A percentile compares a stretch with the other conserved stretches of the same genome.
Conservation (phyloP, 148 eudicot genomes). For the Dysphania ambrosioides region DNA sequence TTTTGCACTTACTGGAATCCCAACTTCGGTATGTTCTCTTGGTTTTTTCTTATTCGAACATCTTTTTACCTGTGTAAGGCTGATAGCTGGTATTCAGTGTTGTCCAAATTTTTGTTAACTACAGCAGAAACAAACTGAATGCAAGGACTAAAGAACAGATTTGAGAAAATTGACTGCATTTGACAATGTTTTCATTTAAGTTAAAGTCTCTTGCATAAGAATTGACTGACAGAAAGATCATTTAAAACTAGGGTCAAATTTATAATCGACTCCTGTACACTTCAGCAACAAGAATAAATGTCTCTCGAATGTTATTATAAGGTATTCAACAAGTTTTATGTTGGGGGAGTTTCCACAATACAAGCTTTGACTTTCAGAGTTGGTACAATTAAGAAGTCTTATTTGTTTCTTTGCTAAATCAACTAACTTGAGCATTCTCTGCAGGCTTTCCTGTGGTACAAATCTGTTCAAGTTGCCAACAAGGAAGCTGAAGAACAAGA, state of each 20-base stretch:
- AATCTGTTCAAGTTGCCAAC: constrained; percentile 86
- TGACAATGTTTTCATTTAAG: too few relatives aligned
- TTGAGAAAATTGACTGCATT: not conserved
- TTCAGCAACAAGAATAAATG: not conserved
- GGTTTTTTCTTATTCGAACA: not conserved
- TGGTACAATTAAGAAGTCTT: not conserved
- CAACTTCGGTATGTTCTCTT: constrained; percentile 65
- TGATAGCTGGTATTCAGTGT: not conserved
- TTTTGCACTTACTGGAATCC: constrained; percentile 82
- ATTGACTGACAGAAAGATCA: not conserved
- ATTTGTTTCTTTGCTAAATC: not conserved
- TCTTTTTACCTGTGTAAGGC: not conserved
- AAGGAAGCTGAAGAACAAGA: constrained; percentile 98
- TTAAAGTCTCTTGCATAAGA: too few relatives aligned
- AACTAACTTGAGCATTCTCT: constrained; percentile 3
- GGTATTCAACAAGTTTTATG: too few relatives aligned
- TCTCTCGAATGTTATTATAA: not conserved
- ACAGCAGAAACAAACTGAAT: not conserved
- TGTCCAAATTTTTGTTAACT: not conserved
- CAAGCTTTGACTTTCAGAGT: not conserved
- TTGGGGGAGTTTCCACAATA: not conserved
- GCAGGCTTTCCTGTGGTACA: constrained; percentile 92
- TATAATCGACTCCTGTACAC: not conserved
- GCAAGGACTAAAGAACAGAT: not conserved
- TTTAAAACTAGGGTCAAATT: not conserved